These are phyloP conservation scores for Zelopaecilomyces penicillatus DNA, from an alignment of 2,329 filamentous ascomycete genomes.

Conservation along the genomic window DNA sequence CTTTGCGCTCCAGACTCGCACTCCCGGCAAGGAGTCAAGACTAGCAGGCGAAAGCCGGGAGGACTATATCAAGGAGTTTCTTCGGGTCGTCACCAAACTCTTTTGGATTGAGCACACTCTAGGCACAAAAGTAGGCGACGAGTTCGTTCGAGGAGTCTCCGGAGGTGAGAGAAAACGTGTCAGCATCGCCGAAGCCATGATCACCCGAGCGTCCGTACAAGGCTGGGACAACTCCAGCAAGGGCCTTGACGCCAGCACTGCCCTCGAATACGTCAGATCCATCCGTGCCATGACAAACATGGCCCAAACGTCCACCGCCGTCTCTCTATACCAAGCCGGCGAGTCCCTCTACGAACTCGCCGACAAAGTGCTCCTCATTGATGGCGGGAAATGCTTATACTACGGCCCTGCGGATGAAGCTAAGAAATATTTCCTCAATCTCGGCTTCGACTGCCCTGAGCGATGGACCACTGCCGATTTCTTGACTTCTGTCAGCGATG, in stretches of 20 bases:
- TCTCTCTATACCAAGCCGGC: conserved; percentile 64
- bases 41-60: conserved; percentile 51
- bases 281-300: conserved; percentile 58
- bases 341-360: conserved; percentile 59
- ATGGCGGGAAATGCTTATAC: conserved; percentile 62
- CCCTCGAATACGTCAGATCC: conserved; percentile 61
- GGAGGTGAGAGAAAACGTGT: conserved; percentile 67
- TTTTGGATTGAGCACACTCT: conserved; percentile 65
- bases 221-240: conserved; percentile 70
- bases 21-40: conserved; percentile 41
- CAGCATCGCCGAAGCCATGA: conserved; percentile 61
- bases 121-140: conserved; percentile 61
- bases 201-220: conserved; percentile 51
- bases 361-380: conserved; percentile 71
- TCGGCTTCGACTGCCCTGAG: conserved; percentile 65
- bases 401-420: conserved; percentile 58
- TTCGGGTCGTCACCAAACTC: conserved; percentile 57
- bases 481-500: conserved; percentile 69
- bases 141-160: conserved; percentile 54
- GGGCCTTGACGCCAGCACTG: conserved; percentile 64
- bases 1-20: conserved; percentile 58
- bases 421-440: conserved; percentile 58
- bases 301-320: conserved; percentile 61
- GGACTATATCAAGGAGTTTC: conserved; percentile 44
- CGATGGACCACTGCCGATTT: conserved; percentile 69